Base-by-base conservation (phyloP, 768 basidiomycete genomes). In the Trametes sanguinea region DNA sequence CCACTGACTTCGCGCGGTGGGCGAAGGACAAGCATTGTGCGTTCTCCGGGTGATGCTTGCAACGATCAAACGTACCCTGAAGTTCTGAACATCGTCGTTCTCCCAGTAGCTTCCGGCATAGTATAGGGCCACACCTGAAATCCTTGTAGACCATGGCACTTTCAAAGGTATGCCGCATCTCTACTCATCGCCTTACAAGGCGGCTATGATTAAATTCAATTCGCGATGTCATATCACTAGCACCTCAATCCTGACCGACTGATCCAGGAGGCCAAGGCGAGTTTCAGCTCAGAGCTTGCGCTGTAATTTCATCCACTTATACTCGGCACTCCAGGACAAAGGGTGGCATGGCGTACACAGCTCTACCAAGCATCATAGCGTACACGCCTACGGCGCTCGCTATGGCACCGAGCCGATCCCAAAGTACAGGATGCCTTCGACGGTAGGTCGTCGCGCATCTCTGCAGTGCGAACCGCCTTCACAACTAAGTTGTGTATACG, bases 171-270 rank as follows among this genome's bases (percentile, higher is more conserved):
- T 11, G 60, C 16, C 11, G 35, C 6, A 37, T 37, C 6, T 6
- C 22, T 22, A 22, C 22, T 22, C 22, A 22, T 22, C 22, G 22
- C 22, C 22, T 22, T 22, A 22, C 22, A 22, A 22, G 22, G 22
- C 22, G 22, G 22, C 22, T 22, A 22, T 22, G 22, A 22, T 22
- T 22, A 22, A 22, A 22, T 22, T 22, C 22, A 22, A 22, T 22
- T 22, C 22, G 22, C 51, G 27, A 27, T 29, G 22, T 22, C 22
- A 22, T 22, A 22, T 22, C 22, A 22, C 22, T 22, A 89, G 87
- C 87, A 86, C 66, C 76, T 93, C 68, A 84, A 91, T 73, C 75
- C 90, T 1, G 88, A 89, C 57, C 75, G 76, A 52, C 80, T 94
- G 71, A 76, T 94, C 44, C 78, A 78, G 66, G 76, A 83, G 42